Evolutionary conservation across 768 basidiomycete genomes (phyloP).

Genomic region (Lentinula edodes): DNA sequence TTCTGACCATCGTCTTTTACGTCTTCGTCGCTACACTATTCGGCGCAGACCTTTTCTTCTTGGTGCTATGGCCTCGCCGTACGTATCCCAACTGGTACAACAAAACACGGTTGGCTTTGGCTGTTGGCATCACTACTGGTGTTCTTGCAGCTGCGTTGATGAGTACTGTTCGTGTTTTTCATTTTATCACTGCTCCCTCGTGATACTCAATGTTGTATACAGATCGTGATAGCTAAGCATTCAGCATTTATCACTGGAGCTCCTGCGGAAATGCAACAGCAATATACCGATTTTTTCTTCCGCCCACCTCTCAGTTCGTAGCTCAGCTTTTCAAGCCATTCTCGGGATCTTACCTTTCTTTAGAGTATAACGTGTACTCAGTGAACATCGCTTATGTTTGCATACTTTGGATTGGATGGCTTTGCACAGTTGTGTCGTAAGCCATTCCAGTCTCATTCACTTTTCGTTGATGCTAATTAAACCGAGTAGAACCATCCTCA

Average conservation of each 20-base stretch:
- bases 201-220: neutral
- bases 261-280: slow-evolving; percentile 8
- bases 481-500: slow-evolving; percentile 9
- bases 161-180: slow-evolving; percentile 23
- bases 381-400: slow-evolving; percentile 28
- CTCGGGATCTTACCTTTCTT: neutral
- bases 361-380: slow-evolving; percentile 23
- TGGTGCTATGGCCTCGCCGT: slow-evolving; percentile 27
- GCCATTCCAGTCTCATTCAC: neutral
- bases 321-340: neutral
- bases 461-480: neutral
- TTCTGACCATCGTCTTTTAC: slow-evolving; percentile 27
- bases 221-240: slow-evolving; percentile 25
- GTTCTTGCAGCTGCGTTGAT: slow-evolving; percentile 22
- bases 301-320: slow-evolving; percentile 22
- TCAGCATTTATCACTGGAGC: slow-evolving; percentile 21
- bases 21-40: slow-evolving; percentile 30
- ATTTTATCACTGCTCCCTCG: neutral
- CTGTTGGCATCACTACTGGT: slow-evolving; percentile 20
- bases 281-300: slow-evolving; percentile 15
- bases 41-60: slow-evolving; percentile 31
- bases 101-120: slow-evolving; percentile 14
- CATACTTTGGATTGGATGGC: slow-evolving; percentile 25
- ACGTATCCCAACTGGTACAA: slow-evolving; percentile 26
- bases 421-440: slow-evolving; percentile 22